Evolutionary conservation across 352 stramenopile genomes (phyloP).

Genomic region (Phytophthora parvispora): DNA sequence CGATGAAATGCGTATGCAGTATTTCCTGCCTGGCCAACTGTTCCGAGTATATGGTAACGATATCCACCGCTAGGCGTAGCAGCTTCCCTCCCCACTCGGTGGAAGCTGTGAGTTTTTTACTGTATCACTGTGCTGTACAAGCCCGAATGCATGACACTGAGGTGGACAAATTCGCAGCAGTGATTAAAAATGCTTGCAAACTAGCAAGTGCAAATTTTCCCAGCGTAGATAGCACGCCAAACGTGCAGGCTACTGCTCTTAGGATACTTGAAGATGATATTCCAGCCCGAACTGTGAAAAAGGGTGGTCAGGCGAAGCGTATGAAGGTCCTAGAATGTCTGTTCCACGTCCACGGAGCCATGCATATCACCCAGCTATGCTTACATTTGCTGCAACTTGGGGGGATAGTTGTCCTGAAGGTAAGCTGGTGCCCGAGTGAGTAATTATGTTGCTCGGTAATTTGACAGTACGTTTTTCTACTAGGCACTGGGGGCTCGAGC

Average conservation of each 20-base stretch:
- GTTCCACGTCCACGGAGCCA: constrained; percentile 34
- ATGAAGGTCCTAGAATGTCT: constrained; percentile 47
- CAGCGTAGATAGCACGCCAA: constrained; percentile 5
- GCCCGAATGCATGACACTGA: constrained; percentile 39
- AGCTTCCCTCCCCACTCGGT: constrained; percentile 44
- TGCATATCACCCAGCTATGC: constrained; percentile 40
- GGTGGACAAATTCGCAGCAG: constrained; percentile 35
- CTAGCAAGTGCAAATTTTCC: constrained; percentile 39
- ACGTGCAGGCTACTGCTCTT: constrained; percentile 19
- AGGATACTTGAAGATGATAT: constrained; percentile 41
- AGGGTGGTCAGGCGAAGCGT: constrained; percentile 26
- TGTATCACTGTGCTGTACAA: constrained; percentile 51
- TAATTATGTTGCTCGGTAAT: too few relatives aligned
- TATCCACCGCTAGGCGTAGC: constrained; percentile 31
- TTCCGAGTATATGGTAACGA: constrained; percentile 45
- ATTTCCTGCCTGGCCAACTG: constrained; percentile 57
- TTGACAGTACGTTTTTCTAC: constrained; percentile 2
- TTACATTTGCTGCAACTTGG: constrained; percentile 46
- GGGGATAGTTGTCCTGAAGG: constrained; percentile 52
- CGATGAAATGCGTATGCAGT: constrained; percentile 13
- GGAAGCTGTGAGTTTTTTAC: constrained; percentile 43
- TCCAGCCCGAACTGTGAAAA: constrained; percentile 22
- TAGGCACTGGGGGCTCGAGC: constrained; percentile 35
- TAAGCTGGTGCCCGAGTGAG: too few relatives aligned
- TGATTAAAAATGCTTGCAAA: constrained; percentile 44